A percentile compares a stretch with the other conserved stretches of the same genome.
Evolutionary conservation across 495 filamentous ascomycete genomes (phyloP).

Genomic region (Tuber microsphaerosporum): DNA sequence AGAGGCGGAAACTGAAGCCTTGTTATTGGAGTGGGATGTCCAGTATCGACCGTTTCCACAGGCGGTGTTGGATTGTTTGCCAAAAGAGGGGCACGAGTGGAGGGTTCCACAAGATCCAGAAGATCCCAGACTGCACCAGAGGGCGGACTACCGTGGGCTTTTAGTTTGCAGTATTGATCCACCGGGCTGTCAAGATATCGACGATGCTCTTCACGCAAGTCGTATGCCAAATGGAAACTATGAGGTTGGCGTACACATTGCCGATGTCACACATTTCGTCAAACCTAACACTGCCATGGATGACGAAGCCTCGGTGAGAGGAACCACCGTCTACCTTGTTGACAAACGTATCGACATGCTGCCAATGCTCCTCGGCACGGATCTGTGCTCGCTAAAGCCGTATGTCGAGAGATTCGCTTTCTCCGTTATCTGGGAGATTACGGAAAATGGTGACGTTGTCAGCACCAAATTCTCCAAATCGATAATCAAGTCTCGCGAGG

Average conservation of each 20-base stretch:
- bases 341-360: constrained; percentile 99
- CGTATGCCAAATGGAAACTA: constrained; percentile 84
- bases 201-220: constrained; percentile 87
- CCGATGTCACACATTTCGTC: constrained; percentile 96
- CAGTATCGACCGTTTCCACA: constrained; percentile 97
- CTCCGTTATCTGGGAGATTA: constrained; percentile 89
- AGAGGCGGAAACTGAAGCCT: constrained; percentile 88
- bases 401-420: constrained; percentile 97
- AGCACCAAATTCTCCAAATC: constrained; percentile 84
- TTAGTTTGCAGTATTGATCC: constrained; percentile 97
- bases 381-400: constrained; percentile 92
- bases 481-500: constrained; percentile 93
- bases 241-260: constrained; percentile 97
- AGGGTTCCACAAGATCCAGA: constrained; percentile 68
- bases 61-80: constrained; percentile 85
- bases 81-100: constrained; percentile 88
- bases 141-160: constrained; percentile 74
- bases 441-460: constrained; percentile 74
- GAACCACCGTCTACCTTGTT: constrained; percentile 94
- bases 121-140: constrained; percentile 75
- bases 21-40: constrained; percentile 91
- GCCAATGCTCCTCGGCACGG: constrained; percentile 87
- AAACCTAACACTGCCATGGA: constrained; percentile 98
- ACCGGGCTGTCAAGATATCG: constrained; percentile 92
- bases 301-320: constrained; percentile 80